A percentile compares a stretch with the other conserved stretches of the same genome.
Conservation (phyloP, 2,329 filamentous ascomycete species). For the Ophiostoma perfectum region DNA sequence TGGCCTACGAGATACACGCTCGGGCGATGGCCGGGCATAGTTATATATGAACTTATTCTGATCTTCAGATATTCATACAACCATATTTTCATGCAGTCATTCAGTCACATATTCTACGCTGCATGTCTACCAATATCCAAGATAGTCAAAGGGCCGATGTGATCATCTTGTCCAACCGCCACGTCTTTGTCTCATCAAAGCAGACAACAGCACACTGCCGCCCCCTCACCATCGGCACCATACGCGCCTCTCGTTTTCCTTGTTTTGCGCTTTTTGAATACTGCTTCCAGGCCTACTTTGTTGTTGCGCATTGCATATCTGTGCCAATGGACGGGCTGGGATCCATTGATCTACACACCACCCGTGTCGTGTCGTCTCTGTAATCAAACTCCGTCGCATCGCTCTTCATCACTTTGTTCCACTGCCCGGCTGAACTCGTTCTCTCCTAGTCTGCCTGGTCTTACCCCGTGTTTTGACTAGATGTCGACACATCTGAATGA, state of each 20-base stretch:
- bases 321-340: no score
- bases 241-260: slow-evolving; percentile 5
- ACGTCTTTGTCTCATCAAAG: neutral
- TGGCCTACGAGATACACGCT: no score
- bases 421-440: no score
- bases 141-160: neutral
- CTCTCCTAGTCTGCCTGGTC: no score
- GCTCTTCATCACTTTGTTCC: no score
- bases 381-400: neutral
- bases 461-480: neutral
- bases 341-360: neutral
- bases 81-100: no score
- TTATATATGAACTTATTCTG: no score
- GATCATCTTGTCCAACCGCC: neutral
- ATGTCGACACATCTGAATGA: neutral
- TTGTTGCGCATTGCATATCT: neutral
- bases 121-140: no score
- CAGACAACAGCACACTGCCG: neutral
- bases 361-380: neutral
- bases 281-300: neutral
- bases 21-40: no score
- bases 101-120: no score
- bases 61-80: no score
- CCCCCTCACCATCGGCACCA: slow-evolving; percentile 4
- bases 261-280: neutral